Evolutionary conservation across 2,329 filamentous ascomycete genomes (phyloP).

Genomic region (Trichoderma breve): DNA sequence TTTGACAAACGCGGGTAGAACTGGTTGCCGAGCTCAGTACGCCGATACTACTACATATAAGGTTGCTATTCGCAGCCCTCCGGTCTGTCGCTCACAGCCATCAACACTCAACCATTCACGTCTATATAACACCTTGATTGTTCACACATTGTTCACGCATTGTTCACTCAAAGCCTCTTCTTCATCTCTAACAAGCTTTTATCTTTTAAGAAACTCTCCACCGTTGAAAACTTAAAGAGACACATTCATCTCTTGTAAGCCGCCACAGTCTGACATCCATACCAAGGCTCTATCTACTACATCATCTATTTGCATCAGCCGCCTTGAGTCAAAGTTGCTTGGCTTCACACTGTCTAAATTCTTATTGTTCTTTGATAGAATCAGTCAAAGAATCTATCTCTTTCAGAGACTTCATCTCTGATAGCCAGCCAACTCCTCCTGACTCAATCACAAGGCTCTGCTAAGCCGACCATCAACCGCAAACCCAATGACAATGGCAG

Average conservation of each 20-base stretch:
- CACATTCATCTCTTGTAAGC: constrained; percentile 9
- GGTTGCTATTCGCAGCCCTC: not conserved
- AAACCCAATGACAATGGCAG: constrained; percentile 42
- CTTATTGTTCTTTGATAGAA: not conserved
- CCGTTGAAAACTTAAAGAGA: not conserved
- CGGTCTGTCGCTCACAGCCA: not conserved
- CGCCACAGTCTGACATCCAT: constrained; percentile 12
- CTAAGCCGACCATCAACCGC: not conserved
- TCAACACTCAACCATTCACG: not conserved
- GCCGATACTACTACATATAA: constrained; percentile 10
- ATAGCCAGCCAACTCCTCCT: not conserved
- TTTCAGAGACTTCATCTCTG: not conserved
- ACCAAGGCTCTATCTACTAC: not conserved
- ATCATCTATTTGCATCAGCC: not conserved
- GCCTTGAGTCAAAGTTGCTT: not conserved
- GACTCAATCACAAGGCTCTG: not conserved
- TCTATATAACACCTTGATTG: not conserved
- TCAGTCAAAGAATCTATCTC: not conserved
- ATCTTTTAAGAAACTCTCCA: not conserved
- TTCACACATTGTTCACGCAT: not conserved
- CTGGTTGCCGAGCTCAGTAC: not conserved
- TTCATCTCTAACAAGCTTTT: not conserved
- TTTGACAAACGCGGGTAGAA: constrained; percentile 11
- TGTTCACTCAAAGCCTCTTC: not conserved
- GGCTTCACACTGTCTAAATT: not conserved